Percentiles rank a stretch among this genome's conserved stretches.
Evolutionary conservation across 2,329 filamentous ascomycete species (phyloP).

Genomic region (Davidsoniella eucalypti): DNA sequence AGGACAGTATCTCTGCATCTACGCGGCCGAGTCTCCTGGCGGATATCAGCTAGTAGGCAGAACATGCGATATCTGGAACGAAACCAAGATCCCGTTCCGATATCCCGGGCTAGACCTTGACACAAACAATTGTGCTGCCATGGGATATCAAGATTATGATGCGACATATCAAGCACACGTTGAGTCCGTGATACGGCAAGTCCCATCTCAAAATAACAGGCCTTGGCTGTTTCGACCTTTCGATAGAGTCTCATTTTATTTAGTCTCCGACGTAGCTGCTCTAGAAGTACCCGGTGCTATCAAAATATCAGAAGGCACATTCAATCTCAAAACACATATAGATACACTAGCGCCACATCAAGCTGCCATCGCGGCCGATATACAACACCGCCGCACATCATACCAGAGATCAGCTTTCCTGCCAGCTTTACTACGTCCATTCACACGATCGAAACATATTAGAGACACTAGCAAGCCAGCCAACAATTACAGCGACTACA

Average conservation of each 20-base stretch:
- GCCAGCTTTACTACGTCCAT: no score
- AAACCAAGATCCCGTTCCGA: background rate
- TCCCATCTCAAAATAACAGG: background rate
- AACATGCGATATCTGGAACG: conserved; percentile 22
- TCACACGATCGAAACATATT: no score
- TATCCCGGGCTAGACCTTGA: background rate
- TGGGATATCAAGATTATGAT: no score
- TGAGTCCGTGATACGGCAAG: background rate
- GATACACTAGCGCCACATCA: background rate
- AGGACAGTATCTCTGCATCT: conserved; percentile 25
- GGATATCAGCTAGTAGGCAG: conserved; percentile 24
- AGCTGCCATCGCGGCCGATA: background rate
- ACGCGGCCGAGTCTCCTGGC: conserved; percentile 22
- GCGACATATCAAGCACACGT: no score
- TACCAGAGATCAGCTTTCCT: no score
- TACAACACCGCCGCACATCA: background rate
- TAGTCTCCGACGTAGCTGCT: conserved; percentile 15
- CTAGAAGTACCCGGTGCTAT: background rate
- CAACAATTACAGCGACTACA: no score
- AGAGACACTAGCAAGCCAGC: no score
- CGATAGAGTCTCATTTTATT: conserved; percentile 21
- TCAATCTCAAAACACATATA: background rate
- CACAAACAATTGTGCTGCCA: background rate
- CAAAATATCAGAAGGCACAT: background rate
- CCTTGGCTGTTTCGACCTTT: conserved; percentile 20